Evolutionary conservation across 306 rosid species (phyloP).

Genomic region (Cicer yamashitae): DNA sequence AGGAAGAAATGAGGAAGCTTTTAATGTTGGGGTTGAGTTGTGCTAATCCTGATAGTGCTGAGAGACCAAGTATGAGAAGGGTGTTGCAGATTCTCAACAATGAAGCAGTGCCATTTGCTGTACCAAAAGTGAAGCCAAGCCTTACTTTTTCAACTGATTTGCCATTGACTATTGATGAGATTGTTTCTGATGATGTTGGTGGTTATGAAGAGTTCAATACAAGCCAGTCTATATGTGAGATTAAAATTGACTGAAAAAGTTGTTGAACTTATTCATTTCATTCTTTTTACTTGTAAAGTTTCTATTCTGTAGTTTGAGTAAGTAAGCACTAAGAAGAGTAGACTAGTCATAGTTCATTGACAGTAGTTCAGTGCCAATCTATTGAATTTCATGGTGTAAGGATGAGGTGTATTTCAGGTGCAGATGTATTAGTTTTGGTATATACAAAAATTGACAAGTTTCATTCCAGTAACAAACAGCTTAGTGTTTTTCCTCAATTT

Average conservation of each 20-base stretch:
- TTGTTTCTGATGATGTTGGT: slow-evolving; percentile 64
- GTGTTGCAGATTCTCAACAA: slow-evolving; percentile 43
- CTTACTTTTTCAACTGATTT: slow-evolving; percentile 43
- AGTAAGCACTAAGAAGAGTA: neutral
- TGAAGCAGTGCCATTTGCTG: slow-evolving; percentile 28
- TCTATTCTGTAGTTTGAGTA: slow-evolving; percentile 24
- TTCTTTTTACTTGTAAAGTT: slow-evolving; percentile 34
- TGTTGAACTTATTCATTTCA: slow-evolving; percentile 10
- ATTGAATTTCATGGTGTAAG: slow-evolving; percentile 18
- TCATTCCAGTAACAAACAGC: neutral
- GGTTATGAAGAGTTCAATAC: slow-evolving; percentile 57
- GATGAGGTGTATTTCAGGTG: neutral
- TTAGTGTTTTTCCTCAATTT: neutral
- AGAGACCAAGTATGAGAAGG: slow-evolving; percentile 45
- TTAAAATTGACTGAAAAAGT: slow-evolving; percentile 28
- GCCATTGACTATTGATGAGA: slow-evolving; percentile 61
- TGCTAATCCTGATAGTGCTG: slow-evolving; percentile 47
- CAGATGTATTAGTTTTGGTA: neutral
- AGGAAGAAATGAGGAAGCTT: slow-evolving; percentile 45
- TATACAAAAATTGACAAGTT: neutral
- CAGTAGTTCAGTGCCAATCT: slow-evolving; percentile 23
- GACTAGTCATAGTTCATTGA: slow-evolving; percentile 1
- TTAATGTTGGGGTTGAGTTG: slow-evolving; percentile 45
- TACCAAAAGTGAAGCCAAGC: slow-evolving; percentile 42
- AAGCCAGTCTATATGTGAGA: slow-evolving; percentile 40